Conservation (phyloP, 2,329 filamentous ascomycete species). For the Sporothrix luriei region DNA sequence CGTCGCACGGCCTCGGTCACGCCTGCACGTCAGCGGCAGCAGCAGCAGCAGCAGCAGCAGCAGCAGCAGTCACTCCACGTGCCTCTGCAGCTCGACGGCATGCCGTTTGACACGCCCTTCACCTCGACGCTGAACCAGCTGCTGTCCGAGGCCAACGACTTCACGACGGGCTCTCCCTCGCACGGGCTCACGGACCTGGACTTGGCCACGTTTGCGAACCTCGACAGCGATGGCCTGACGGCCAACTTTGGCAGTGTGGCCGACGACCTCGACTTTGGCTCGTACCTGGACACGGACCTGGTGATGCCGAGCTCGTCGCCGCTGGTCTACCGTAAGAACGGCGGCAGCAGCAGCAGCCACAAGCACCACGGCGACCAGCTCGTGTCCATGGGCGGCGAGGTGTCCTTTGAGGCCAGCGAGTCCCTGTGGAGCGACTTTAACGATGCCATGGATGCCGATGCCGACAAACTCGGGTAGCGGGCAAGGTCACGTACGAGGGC, state of each 20-base stretch:
- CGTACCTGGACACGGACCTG: conserved; percentile 52
- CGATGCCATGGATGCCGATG: conserved; percentile 23
- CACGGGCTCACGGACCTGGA: conserved; percentile 50
- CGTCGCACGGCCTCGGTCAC: conserved; percentile 45
- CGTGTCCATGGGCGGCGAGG: conserved; percentile 37
- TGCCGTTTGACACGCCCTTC: conserved; percentile 58
- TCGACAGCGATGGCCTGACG: conserved; percentile 44
- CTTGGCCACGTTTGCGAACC: conserved; percentile 46
- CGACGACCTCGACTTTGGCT: conserved; percentile 52
- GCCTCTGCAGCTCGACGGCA: conserved; percentile 43
- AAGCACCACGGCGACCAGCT: conserved; percentile 28
- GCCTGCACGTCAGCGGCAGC: conserved; percentile 25
- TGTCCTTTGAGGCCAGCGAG: conserved; percentile 36
- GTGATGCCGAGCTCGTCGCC: conserved; percentile 55
- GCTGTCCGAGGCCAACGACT: conserved; percentile 58
- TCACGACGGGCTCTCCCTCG: conserved; percentile 47
- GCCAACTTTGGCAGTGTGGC: conserved; percentile 36
- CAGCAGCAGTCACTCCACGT: conserved; percentile 39
- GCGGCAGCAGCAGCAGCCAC: conserved; percentile 29
- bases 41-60: conserved; percentile 18
- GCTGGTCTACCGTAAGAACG: conserved; percentile 37
- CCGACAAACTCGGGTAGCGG: conserved; percentile 12
- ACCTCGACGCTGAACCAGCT: conserved; percentile 66
- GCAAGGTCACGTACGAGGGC: conserved; percentile 76
- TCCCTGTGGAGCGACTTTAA: conserved; percentile 38